phyloP scores from a whole-genome alignment of 495 filamentous ascomycete species.

The Tuber borchii region DNA sequence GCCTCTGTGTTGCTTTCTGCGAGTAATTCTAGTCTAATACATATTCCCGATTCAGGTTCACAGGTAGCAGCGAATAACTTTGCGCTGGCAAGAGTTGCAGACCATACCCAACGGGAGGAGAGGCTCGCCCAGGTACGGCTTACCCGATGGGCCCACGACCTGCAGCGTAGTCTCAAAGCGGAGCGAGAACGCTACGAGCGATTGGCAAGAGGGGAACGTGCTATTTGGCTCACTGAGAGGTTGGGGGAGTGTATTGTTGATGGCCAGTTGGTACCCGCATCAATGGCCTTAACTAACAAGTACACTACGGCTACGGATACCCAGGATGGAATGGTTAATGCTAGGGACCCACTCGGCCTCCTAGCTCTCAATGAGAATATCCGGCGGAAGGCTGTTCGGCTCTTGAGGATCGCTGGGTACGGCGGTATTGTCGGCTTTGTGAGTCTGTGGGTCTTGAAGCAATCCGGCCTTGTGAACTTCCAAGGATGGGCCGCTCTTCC shows the following conservation, averaged over 20 bases:
- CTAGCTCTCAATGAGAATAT: slow-evolving; percentile 35
- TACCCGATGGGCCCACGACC: slow-evolving; percentile 82
- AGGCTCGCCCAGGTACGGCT: slow-evolving; percentile 70
- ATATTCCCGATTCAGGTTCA: slow-evolving; percentile 17
- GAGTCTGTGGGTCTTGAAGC: slow-evolving; percentile 37
- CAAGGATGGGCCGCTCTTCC: not conserved
- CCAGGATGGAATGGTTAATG: slow-evolving; percentile 19
- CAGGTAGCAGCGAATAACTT: slow-evolving; percentile 44
- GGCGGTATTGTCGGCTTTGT: slow-evolving; percentile 40
- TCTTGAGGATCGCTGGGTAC: slow-evolving; percentile 40
- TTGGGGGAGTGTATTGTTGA: slow-evolving; percentile 68
- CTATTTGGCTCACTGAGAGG: slow-evolving; percentile 70
- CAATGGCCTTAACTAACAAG: slow-evolving; percentile 25
- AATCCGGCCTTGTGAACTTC: slow-evolving; percentile 3
- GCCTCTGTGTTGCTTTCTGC: slow-evolving; percentile 28
- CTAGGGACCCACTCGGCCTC: slow-evolving; percentile 37
- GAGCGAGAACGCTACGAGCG: slow-evolving; percentile 72
- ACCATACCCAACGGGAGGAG: slow-evolving; percentile 66
- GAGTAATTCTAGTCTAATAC: slow-evolving; percentile 29
- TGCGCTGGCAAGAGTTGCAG: slow-evolving; percentile 62
- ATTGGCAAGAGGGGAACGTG: slow-evolving; percentile 64
- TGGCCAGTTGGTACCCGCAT: slow-evolving; percentile 55
- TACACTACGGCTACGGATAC: slow-evolving; percentile 7
- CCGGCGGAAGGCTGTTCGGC: slow-evolving; percentile 30
- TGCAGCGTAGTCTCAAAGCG: slow-evolving; percentile 74